A percentile compares a stretch with the other conserved stretches of the same genome.
These are phyloP conservation scores for Chlorella variabilis DNA, from an alignment of 163 green algal species.

Conservation along the genomic window DNA sequence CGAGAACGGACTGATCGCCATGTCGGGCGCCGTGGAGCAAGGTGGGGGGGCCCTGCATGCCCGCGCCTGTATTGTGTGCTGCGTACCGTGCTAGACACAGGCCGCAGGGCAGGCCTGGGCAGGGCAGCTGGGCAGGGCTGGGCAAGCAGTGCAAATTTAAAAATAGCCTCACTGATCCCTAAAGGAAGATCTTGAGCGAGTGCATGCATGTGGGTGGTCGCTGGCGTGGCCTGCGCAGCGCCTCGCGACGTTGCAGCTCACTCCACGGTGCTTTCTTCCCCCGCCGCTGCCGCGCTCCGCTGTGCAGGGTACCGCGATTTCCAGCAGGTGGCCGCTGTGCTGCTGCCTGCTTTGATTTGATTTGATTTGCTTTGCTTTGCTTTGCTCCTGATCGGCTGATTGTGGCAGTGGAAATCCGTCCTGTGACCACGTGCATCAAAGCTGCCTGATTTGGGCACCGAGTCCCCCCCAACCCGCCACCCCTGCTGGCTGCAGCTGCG, in stretches of 20 bases:
- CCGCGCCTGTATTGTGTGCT: neutral
- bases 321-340: neutral
- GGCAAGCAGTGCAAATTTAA: no score
- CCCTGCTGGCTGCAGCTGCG: conserved; percentile 56
- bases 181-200: no score
- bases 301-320: conserved; percentile 3
- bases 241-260: no score
- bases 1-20: conserved; percentile 63
- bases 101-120: no score
- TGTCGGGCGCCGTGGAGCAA: conserved; percentile 71
- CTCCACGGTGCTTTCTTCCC: no score
- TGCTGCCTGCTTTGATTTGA: neutral
- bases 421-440: no score
- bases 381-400: no score
- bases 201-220: no score
- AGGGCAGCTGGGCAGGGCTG: no score
- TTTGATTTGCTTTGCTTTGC: no score
- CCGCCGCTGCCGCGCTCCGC: neutral
- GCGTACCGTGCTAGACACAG: neutral
- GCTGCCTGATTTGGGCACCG: conserved; percentile 71
- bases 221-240: neutral
- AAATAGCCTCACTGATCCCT: no score
- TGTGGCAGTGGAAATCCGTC: no score
- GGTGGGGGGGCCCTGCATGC: conserved; percentile 18
- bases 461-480: neutral